A percentile compares a stretch with the other conserved stretches of the same genome.
Conservation (phyloP, 2,329 filamentous ascomycete species). For the Lachnellula cervina region DNA sequence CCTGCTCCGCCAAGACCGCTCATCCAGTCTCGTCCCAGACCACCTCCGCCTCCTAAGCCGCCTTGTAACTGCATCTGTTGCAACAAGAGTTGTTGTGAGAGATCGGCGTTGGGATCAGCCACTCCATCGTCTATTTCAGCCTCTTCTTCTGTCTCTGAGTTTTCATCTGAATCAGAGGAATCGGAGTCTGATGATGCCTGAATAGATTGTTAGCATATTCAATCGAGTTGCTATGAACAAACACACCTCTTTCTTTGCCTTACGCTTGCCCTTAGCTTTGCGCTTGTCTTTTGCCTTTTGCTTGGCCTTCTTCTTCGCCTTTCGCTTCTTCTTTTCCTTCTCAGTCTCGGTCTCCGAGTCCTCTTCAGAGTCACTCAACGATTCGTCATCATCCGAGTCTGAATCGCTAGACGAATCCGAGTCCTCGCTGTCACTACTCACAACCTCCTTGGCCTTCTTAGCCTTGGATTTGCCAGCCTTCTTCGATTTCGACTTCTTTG, state of each 20-base stretch:
- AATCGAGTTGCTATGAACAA: background rate
- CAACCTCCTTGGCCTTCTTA: slow-evolving; percentile 25
- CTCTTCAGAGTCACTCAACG: slow-evolving; percentile 17
- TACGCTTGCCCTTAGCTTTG: slow-evolving; percentile 38
- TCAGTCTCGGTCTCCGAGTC: slow-evolving; percentile 29
- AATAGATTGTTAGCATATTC: slow-evolving; percentile 7
- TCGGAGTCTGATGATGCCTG: slow-evolving; percentile 27
- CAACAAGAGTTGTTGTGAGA: slow-evolving; percentile 24
- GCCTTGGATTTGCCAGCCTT: slow-evolving; percentile 22
- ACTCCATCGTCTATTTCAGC: slow-evolving; percentile 14
- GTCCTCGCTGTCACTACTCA: slow-evolving; percentile 19
- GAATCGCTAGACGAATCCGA: slow-evolving; percentile 17
- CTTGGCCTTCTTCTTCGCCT: slow-evolving; percentile 34
- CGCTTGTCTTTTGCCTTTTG: slow-evolving; percentile 30
- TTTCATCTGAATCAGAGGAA: slow-evolving; percentile 31
- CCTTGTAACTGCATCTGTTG: slow-evolving; percentile 24
- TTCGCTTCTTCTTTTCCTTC: slow-evolving; percentile 33
- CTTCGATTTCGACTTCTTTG: slow-evolving; percentile 18
- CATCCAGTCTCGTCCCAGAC: slow-evolving; percentile 6
- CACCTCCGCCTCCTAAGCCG: slow-evolving; percentile 8
- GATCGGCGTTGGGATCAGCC: slow-evolving; percentile 10
- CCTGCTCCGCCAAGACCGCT: slow-evolving; percentile 1
- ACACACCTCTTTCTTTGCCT: slow-evolving; percentile 32
- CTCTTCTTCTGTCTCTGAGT: slow-evolving; percentile 21
- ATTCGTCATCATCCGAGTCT: slow-evolving; percentile 13